These are phyloP conservation scores for Raphanus sativus DNA, from an alignment of 345 rosid genomes.

Conservation along the genomic window DNA sequence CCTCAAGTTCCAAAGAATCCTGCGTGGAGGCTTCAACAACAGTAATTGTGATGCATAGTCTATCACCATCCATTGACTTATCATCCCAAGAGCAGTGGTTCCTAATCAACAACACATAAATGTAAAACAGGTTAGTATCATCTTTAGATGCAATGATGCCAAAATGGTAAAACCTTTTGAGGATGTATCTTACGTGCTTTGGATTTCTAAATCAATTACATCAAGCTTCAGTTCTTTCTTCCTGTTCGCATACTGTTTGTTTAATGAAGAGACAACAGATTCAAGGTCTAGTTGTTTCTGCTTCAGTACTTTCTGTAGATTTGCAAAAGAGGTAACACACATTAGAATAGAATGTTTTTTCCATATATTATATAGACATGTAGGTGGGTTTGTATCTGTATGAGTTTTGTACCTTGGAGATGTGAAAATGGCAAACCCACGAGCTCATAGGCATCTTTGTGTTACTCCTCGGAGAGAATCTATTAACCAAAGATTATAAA, in stretches of 20 bases:
- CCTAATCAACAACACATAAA: slow-evolving; percentile 22
- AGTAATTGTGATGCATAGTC: slow-evolving; percentile 55
- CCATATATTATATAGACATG: not conserved
- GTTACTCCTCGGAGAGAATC: slow-evolving; percentile 54
- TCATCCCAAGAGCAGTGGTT: slow-evolving; percentile 38
- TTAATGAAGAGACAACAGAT: slow-evolving; percentile 51
- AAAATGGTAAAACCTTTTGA: not conserved
- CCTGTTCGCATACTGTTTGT: slow-evolving; percentile 41
- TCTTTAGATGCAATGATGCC: not conserved
- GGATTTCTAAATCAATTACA: slow-evolving; percentile 44
- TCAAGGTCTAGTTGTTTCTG: slow-evolving; percentile 51
- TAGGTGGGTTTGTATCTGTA: not conserved
- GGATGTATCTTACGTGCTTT: slow-evolving; percentile 57
- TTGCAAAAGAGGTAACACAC: slow-evolving; percentile 3
- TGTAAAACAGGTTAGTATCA: slow-evolving; percentile 17
- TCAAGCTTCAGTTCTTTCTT: slow-evolving; percentile 41
- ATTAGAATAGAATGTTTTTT: not conserved
- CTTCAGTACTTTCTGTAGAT: slow-evolving; percentile 59
- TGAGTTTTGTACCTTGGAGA: slow-evolving; percentile 56
- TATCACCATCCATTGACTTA: slow-evolving; percentile 43
- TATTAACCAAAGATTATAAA: slow-evolving; percentile 20
- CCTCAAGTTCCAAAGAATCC: slow-evolving; percentile 39
- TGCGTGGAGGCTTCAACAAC: slow-evolving; percentile 46
- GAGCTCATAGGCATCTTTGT: slow-evolving; percentile 46
- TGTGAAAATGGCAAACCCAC: slow-evolving; percentile 89